phyloP scores from a whole-genome alignment of 768 basidiomycete species.

The Rhodocollybia butyracea region DNA sequence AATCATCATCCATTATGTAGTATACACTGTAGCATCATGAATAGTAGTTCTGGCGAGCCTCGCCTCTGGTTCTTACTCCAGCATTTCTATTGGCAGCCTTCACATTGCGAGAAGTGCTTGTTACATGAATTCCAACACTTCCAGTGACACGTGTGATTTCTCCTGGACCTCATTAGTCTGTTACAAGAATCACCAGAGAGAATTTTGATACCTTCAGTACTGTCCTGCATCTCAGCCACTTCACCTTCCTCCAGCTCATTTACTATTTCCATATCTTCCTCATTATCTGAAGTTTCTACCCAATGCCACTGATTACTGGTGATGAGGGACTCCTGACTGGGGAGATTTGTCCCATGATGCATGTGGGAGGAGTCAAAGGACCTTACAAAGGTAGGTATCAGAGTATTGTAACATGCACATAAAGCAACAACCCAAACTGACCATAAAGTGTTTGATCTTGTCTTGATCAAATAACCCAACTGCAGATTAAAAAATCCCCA shows the following conservation, averaged over 20 bases:
- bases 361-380: background rate
- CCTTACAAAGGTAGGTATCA: background rate
- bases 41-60: too few relatives aligned
- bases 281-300: background rate
- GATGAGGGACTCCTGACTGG: background rate
- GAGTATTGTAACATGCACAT: background rate
- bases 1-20: too few relatives aligned
- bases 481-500: background rate
- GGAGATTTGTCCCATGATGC: background rate
- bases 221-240: background rate
- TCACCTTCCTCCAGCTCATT: background rate
- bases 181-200: too few relatives aligned
- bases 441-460: background rate
- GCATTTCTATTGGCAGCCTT: too few relatives aligned
- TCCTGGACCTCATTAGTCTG: too few relatives aligned
- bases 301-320: background rate
- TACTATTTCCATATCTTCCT: background rate
- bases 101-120: too few relatives aligned
- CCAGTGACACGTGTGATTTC: too few relatives aligned
- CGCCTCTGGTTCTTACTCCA: too few relatives aligned
- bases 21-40: too few relatives aligned
- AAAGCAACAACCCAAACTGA: background rate
- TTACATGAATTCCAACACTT: too few relatives aligned
- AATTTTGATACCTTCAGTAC: background rate
- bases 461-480: background rate